A percentile compares a stretch with the other conserved stretches of the same genome.
phyloP scores from a whole-genome alignment of 371 early-diverging fungal species.

The Parasitella parasitica region DNA sequence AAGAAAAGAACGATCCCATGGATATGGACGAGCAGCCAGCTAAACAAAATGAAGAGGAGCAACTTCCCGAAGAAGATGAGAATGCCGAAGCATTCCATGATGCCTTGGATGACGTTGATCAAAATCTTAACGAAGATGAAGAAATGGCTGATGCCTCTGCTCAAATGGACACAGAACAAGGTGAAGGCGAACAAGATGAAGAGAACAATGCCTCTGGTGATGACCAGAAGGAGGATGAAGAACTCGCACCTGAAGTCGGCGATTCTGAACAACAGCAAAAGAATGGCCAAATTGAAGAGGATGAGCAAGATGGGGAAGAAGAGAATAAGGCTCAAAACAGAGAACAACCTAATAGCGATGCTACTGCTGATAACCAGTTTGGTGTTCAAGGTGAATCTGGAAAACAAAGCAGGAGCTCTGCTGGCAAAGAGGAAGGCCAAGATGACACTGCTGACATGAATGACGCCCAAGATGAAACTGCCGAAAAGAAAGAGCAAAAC shows the following conservation, averaged over 20 bases:
- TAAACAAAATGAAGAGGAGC: slow-evolving; percentile 27
- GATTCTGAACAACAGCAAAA: slow-evolving; percentile 46
- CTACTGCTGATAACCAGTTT: slow-evolving; percentile 61
- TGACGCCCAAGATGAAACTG: slow-evolving; percentile 26
- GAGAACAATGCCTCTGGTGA: slow-evolving; percentile 23
- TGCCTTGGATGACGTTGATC: slow-evolving; percentile 38
- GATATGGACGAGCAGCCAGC: slow-evolving; percentile 42
- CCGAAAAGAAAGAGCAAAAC: slow-evolving; percentile 35
- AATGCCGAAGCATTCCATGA: slow-evolving; percentile 43
- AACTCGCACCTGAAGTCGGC: slow-evolving; percentile 50
- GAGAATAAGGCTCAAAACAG: slow-evolving; percentile 40
- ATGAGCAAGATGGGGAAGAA: slow-evolving; percentile 33
- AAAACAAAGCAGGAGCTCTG: slow-evolving; percentile 51
- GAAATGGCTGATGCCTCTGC: slow-evolving; percentile 32
- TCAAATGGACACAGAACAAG: slow-evolving; percentile 42
- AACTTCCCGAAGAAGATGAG: slow-evolving; percentile 34
- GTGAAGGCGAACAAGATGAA: slow-evolving; percentile 39
- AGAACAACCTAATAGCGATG: slow-evolving; percentile 54
- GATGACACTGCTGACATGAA: slow-evolving; percentile 40
- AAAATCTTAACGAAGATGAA: slow-evolving; percentile 29
- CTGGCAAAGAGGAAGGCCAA: slow-evolving; percentile 52
- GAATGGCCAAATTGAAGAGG: slow-evolving; percentile 36
- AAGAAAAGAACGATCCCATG: slow-evolving; percentile 42
- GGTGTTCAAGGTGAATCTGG: slow-evolving; percentile 70
- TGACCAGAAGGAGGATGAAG: slow-evolving; percentile 48